Percentiles rank a stretch among this genome's conserved stretches.
phyloP scores from a whole-genome alignment of 495 filamentous ascomycete species.

The Recurvomyces mirabilis region DNA sequence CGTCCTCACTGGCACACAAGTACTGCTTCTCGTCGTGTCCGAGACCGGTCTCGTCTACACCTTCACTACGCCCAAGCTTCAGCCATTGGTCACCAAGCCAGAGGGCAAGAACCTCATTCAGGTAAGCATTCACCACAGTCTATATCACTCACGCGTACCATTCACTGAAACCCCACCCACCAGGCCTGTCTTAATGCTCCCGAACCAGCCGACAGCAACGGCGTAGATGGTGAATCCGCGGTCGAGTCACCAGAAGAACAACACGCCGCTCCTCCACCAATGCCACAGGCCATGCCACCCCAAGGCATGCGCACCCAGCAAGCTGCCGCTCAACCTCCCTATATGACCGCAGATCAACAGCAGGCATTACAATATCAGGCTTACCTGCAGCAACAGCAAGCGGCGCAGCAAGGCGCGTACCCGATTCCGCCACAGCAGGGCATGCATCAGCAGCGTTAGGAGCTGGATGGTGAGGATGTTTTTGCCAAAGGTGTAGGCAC shows the following conservation, averaged over 20 bases:
- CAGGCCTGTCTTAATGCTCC: constrained; percentile 96
- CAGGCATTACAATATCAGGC: constrained; percentile 34
- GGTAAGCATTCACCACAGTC: constrained; percentile 45
- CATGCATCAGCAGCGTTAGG: constrained; percentile 22
- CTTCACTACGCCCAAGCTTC: constrained; percentile 97
- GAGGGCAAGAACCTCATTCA: constrained; percentile 99
- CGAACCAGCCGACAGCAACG: constrained; percentile 88
- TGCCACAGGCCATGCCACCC: constrained; percentile 21
- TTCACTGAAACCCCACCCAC: constrained; percentile 3
- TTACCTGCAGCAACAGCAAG: constrained; percentile 34
- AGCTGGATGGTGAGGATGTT: constrained; percentile 8
- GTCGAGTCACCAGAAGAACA: constrained; percentile 35
- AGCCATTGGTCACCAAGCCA: constrained; percentile 96
- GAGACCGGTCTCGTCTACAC: constrained; percentile 98
- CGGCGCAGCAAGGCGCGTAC: constrained; percentile 26
- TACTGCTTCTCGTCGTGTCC: constrained; percentile 91
- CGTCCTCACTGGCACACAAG: constrained; percentile 95
- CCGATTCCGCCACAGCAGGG: constrained; percentile 27
- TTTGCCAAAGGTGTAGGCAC: too few relatives aligned
- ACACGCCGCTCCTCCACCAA: constrained; percentile 27
- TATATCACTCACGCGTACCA: neutral
- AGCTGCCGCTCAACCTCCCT: constrained; percentile 11
- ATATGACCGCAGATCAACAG: constrained; percentile 28
- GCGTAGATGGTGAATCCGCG: constrained; percentile 54
- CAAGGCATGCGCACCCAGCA: constrained; percentile 23